Percentiles rank a stretch among this genome's conserved stretches.
phyloP scores from a whole-genome alignment of 192 early-diverging fungal species.

The Lobosporangium transversale region DNA sequence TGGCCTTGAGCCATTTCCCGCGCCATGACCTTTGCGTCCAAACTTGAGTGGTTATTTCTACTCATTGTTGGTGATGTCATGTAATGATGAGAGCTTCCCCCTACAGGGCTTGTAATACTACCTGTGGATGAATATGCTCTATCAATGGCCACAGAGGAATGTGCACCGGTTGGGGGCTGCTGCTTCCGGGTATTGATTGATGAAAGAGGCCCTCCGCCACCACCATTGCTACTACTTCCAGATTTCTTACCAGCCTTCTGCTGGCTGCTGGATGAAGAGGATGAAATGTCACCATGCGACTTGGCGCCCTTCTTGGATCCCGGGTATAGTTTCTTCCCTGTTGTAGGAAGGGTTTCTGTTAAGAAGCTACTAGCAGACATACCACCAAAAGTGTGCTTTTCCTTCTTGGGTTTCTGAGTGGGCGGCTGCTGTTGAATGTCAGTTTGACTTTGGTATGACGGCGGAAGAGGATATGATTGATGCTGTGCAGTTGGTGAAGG shows the following conservation, averaged over 20 bases:
- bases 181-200: slow-evolving; percentile 43
- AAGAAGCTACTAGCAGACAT: slow-evolving; percentile 48
- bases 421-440: slow-evolving; percentile 2
- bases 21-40: slow-evolving; percentile 51
- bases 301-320: slow-evolving; percentile 40
- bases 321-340: slow-evolving; percentile 44
- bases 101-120: slow-evolving; percentile 31
- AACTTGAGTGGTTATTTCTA: slow-evolving; percentile 39
- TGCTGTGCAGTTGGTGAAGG: slow-evolving; percentile 17
- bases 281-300: slow-evolving; percentile 40
- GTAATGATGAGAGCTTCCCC: slow-evolving; percentile 22
- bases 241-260: slow-evolving; percentile 30
- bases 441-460: neutral
- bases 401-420: slow-evolving; percentile 35
- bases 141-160: slow-evolving; percentile 1
- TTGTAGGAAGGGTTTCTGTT: slow-evolving; percentile 36
- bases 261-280: neutral
- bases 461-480: slow-evolving; percentile 5
- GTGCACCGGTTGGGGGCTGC: slow-evolving; percentile 31
- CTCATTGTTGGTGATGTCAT: slow-evolving; percentile 34
- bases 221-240: slow-evolving; percentile 3
- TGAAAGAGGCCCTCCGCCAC: slow-evolving; percentile 19
- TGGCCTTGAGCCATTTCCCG: slow-evolving; percentile 41
- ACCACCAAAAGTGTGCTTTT: slow-evolving; percentile 45
- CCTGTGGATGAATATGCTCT: slow-evolving; percentile 30